Evolutionary conservation across 768 basidiomycete genomes (phyloP), one percentile per base, ranked within the genome.

Genomic region (Sistotremastrum niveocremeum): DNA sequence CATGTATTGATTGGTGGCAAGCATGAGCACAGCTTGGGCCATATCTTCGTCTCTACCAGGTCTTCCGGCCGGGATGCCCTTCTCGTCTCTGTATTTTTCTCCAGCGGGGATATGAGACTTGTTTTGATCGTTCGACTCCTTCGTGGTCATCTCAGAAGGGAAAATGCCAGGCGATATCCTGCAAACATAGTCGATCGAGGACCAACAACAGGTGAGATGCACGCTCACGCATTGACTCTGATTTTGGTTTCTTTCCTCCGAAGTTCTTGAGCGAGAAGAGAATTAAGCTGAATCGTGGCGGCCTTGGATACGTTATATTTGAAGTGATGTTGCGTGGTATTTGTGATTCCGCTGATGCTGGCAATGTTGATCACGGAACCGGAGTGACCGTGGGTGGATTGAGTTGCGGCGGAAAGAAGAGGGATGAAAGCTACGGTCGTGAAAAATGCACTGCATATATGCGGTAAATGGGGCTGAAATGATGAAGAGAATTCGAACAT

Each of bases 361-460:
- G 67, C 54, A 41, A 67, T 59, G 53, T 69, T 71, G 56, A 72
- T 65, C 35, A 71, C 56, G 39, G 58, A 60, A 7, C 58, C 65
- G 3, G 66, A 62, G 47, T 64, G 59, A 6, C 53, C 49, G 10
- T 49, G 52, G 7, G 46, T 39, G 7, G 51, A 49, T 6, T 56
- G 52, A 2, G 59, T 59, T 12, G 65, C 65, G 5, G 63, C 63
- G 9, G 60, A 49, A 8, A 73, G 64, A 3, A 72, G 60, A 4
- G 68, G 68, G 2, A 71, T 51, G 58, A 72, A 70, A 1, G 72
- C 71, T 33, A 62, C 65, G 4, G 69, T 60, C 1, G 63, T 65
- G 57, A 70, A 69, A 59, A 65, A 69, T 47, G 66, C 62, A 3
- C 58, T 61, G 46, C n/a, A 33, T 12, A 39, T 39, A 32, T n/a